Conservation (phyloP, 345 rosid genomes). For the Cardiospermum halicacabum region DNA sequence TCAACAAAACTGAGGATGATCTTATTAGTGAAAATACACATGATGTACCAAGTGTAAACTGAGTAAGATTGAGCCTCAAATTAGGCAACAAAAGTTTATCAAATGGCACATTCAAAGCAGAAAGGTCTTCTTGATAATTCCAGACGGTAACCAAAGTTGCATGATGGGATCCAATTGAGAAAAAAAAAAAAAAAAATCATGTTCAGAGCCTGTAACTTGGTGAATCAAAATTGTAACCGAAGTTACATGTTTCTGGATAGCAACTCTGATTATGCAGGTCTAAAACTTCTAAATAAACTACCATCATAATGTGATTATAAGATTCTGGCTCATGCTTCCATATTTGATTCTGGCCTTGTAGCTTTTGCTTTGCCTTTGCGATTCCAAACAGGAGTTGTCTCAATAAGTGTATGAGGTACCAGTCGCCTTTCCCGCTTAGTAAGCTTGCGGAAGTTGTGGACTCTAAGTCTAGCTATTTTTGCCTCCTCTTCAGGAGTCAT, state of each 20-base stretch:
- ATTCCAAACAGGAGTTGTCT: conserved; percentile 81
- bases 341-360: not conserved
- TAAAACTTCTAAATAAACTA: not conserved
- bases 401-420: conserved; percentile 73
- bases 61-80: too few relatives aligned
- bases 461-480: conserved; percentile 72
- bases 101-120: not conserved
- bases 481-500: conserved; percentile 84
- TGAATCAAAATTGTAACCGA: not conserved
- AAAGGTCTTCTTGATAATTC: not conserved
- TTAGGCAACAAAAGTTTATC: not conserved
- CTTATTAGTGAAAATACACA: too few relatives aligned
- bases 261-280: not conserved
- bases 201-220: not conserved
- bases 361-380: conserved; percentile 44
- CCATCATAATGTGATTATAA: not conserved
- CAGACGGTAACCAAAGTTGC: not conserved
- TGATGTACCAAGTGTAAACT: too few relatives aligned
- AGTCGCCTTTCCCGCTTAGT: conserved; percentile 65
- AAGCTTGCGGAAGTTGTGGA: conserved; percentile 70
- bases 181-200: not conserved
- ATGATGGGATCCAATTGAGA: not conserved
- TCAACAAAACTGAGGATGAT: too few relatives aligned
- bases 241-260: not conserved
- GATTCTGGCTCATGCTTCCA: conserved; percentile 11